A percentile compares a stretch with the other conserved stretches of the same genome.
Evolutionary conservation across 2,329 filamentous ascomycete genomes (phyloP).

Genomic region (Trichoderma sp.): DNA sequence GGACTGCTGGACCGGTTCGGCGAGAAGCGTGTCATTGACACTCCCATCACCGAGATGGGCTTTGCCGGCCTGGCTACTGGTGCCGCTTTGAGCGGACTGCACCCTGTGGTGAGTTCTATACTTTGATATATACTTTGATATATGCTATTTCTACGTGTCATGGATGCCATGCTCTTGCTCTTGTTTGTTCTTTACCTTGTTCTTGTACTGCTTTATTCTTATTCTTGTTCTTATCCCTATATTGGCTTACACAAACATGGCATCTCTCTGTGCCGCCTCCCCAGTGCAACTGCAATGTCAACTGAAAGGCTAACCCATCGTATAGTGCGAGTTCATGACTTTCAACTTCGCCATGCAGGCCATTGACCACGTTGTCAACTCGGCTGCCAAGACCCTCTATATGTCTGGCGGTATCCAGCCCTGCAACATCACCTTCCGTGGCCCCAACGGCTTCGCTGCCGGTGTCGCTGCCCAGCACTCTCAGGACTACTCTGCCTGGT

Average conservation of each 20-base stretch:
- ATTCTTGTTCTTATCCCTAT: background rate
- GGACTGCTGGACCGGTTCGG: conserved; percentile 95
- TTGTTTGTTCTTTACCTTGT: background rate
- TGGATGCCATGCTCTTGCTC: background rate
- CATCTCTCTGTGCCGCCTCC: background rate
- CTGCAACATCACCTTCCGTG: conserved; percentile 99
- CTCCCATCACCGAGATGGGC: conserved; percentile 95
- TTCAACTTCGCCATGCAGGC: conserved; percentile 99
- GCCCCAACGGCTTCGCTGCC: conserved; percentile 94
- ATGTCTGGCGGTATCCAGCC: conserved; percentile 99
- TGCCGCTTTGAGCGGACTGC: conserved; percentile 88
- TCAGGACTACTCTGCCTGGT: conserved; percentile 98
- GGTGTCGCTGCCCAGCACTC: conserved; percentile 98
- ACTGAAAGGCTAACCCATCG: background rate
- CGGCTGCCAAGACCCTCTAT: conserved; percentile 97
- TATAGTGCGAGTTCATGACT: conserved; percentile 98
- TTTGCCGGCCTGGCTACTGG: conserved; percentile 93
- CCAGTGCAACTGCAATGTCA: background rate
- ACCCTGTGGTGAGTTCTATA: conserved; percentile 73
- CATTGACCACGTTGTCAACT: conserved; percentile 99
- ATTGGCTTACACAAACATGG: background rate
- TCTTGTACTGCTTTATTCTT: too few species aligned
- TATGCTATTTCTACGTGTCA: background rate
- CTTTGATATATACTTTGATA: background rate
- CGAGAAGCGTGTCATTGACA: conserved; percentile 96